Conservation (phyloP, 2,329 filamentous ascomycete genomes). For the Colletotrichum orbiculare region DNA sequence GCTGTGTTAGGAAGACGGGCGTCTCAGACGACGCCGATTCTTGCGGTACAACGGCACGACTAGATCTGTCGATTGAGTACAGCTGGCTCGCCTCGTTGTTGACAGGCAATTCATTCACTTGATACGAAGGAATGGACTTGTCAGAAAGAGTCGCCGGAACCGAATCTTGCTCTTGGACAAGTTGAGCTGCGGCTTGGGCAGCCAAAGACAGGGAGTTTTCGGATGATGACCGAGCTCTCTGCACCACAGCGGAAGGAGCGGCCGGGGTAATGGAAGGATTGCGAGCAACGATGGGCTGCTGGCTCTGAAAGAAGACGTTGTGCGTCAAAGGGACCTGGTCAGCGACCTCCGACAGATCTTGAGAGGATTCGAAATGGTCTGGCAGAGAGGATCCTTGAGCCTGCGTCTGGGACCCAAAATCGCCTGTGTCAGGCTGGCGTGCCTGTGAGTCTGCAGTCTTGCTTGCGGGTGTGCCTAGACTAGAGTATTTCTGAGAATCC, state of each 20-base stretch:
- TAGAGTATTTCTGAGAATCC: constrained; percentile 34
- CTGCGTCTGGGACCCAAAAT: constrained; percentile 1
- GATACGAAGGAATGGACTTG: constrained; percentile 26
- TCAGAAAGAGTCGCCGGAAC: constrained; percentile 8
- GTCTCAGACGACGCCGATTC: constrained; percentile 8
- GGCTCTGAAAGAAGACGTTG: neutral
- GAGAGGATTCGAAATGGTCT: neutral
- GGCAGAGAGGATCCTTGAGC: constrained; percentile 6
- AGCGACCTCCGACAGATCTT: constrained; percentile 1
- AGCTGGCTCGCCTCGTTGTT: neutral
- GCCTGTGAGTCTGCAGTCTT: constrained; percentile 20
- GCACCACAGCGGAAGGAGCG: neutral
- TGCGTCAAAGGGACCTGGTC: constrained; percentile 8
- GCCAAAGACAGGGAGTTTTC: constrained; percentile 3
- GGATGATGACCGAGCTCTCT: constrained; percentile 3
- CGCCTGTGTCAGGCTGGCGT: neutral
- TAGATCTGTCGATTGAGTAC: constrained; percentile 4
- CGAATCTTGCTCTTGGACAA: constrained; percentile 14
- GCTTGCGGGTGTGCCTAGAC: constrained; percentile 24
- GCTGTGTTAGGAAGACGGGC: constrained; percentile 28
- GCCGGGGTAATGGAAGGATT: neutral
- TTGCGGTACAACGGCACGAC: neutral
- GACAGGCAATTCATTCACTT: constrained; percentile 15
- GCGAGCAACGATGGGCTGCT: neutral
- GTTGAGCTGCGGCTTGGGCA: constrained; percentile 8